phyloP scores from a whole-genome alignment of 371 early-diverging fungal genomes.

The Mucor racemosus region DNA sequence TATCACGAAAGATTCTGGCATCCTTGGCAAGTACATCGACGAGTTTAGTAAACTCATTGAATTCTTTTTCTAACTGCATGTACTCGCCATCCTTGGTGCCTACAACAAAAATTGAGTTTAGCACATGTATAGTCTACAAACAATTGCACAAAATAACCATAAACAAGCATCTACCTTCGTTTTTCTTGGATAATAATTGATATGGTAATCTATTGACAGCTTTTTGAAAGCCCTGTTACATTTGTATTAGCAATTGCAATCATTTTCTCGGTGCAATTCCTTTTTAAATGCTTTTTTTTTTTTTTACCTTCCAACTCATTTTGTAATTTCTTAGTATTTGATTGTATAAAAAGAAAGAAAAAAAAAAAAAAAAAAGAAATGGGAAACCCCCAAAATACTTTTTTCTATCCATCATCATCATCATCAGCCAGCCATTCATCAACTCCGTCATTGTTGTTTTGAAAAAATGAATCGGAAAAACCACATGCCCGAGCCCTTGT shows the following conservation, averaged over 20 bases:
- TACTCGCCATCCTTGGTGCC: slow-evolving; percentile 77
- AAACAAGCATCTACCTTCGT: slow-evolving; percentile 37
- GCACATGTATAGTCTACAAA: neutral
- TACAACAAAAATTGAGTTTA: slow-evolving; percentile 12
- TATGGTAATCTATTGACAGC: slow-evolving; percentile 41
- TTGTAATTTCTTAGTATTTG: neutral
- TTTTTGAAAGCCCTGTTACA: slow-evolving; percentile 36
- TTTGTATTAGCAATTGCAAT: neutral
- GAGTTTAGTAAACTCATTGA: slow-evolving; percentile 61
- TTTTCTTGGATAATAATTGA: slow-evolving; percentile 51
- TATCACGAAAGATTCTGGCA: slow-evolving; percentile 78
- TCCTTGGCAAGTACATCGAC: slow-evolving; percentile 67
- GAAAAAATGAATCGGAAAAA: neutral
- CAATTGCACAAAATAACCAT: neutral
- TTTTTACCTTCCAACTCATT: slow-evolving; percentile 20
- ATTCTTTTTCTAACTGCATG: slow-evolving; percentile 61
- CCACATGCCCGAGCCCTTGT: neutral
- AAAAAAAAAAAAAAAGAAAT: neutral
- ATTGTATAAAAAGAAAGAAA: neutral
- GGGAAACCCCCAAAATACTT: neutral
- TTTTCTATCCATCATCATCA: neutral
- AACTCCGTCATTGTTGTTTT: slow-evolving; percentile 7
- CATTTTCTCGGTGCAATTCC: neutral
- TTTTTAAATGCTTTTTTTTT: neutral
- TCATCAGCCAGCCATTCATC: neutral